phyloP scores from a whole-genome alignment of 805 yeast species.

The Clavispora phyllophila region DNA sequence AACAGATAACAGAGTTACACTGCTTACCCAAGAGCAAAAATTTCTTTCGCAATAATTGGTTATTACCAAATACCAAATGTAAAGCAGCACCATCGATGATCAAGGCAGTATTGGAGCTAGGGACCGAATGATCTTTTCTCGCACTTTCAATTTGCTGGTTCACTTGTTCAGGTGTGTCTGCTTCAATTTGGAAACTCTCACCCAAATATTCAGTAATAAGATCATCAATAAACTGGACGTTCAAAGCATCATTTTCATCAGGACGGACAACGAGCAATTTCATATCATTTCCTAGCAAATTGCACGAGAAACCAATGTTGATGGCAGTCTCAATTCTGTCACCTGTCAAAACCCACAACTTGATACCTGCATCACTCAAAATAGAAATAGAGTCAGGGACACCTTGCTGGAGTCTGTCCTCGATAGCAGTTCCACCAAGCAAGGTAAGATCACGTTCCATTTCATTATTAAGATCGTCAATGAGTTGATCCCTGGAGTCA shows the following conservation, averaged over 20 bases:
- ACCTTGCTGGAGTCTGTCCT: conserved; percentile 72
- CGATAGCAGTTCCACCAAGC: conserved; percentile 79
- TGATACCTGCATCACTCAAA: conserved; percentile 67
- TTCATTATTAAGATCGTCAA: conserved; percentile 52
- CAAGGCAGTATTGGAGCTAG: conserved; percentile 62
- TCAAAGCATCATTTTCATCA: conserved; percentile 32
- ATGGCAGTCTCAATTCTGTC: conserved; percentile 82
- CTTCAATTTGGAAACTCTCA: conserved; percentile 49
- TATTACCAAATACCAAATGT: conserved; percentile 44
- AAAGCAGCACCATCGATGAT: conserved; percentile 80
- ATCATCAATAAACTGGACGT: conserved; percentile 28
- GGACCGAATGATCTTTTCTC: conserved; percentile 56
- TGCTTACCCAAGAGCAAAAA: conserved; percentile 71
- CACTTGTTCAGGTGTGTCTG: conserved; percentile 33
- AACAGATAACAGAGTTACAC: conserved; percentile 77
- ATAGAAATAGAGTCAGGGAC: conserved; percentile 70
- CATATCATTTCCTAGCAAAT: conserved; percentile 63
- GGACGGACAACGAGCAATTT: conserved; percentile 60
- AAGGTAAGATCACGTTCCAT: conserved; percentile 54
- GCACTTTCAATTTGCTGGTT: conserved; percentile 51
- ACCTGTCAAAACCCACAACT: conserved; percentile 80
- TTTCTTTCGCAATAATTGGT: conserved; percentile 34
- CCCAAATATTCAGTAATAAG: conserved; percentile 44
- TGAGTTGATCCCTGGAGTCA: conserved; percentile 50
- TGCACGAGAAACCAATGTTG: conserved; percentile 77